A percentile compares a stretch with the other conserved stretches of the same genome.
Evolutionary conservation across 2,329 filamentous ascomycete species (phyloP).

Genomic region (Pleurostoma richardsiae): DNA sequence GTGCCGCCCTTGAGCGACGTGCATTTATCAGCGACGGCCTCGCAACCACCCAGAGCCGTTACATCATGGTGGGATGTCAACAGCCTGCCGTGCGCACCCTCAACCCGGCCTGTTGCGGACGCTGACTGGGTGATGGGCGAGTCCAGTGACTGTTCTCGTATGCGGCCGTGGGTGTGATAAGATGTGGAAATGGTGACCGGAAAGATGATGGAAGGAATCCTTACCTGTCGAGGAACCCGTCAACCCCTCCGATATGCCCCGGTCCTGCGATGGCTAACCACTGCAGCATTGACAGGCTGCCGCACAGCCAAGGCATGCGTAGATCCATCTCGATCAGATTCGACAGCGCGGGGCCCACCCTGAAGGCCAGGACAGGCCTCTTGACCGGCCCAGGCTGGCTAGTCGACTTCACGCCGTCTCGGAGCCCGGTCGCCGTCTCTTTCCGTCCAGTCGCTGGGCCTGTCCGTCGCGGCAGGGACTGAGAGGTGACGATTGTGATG

Average conservation of each 20-base stretch:
- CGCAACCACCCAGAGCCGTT: too few species aligned
- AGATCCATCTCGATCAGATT: constrained; percentile 67
- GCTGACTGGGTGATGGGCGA: constrained; percentile 29
- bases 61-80: constrained; percentile 1
- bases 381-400: constrained; percentile 23
- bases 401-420: constrained; percentile 14
- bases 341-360: constrained; percentile 68
- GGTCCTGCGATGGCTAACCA: constrained; percentile 69
- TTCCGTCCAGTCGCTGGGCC: constrained; percentile 13
- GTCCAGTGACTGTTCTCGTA: constrained; percentile 40
- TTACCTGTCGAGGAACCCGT: constrained; percentile 89
- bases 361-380: constrained; percentile 71
- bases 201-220: constrained; percentile 25
- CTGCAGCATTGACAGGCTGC: constrained; percentile 70
- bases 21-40: too few species aligned
- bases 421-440: constrained; percentile 18
- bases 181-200: constrained; percentile 5
- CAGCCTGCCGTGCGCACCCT: constrained; percentile 24
- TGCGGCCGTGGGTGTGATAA: constrained; percentile 32
- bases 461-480: constrained; percentile 56
- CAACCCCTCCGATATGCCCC: constrained; percentile 66
- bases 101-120: constrained; percentile 18
- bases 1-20: too few species aligned
- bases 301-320: constrained; percentile 89
- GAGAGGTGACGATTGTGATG: constrained; percentile 60